Base-by-base conservation (phyloP, 2,329 filamentous ascomycete species). In the Westerdykella sp. region DNA sequence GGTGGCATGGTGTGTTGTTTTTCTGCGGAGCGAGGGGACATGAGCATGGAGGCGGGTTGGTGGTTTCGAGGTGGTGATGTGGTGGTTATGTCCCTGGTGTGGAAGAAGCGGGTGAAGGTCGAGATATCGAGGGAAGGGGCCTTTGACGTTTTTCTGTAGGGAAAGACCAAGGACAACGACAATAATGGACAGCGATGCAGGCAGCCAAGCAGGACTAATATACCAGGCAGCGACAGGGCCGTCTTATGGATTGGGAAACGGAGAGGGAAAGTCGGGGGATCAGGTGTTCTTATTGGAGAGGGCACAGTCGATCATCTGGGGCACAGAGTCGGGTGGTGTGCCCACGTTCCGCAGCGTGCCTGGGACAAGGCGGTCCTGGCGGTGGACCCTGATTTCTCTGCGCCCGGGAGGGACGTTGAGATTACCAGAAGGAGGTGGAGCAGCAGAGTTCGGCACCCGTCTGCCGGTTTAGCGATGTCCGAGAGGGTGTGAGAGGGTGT, bases 11-110 rank as follows among this genome's bases (percentile, higher is more conserved):
- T 34, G 15, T 21, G 34, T 35, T 31, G 38, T 50, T 58, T 57
- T 45, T 60, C 55, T 18, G 18, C 6, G 21, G 55, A 36, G 18
- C 58, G 56, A 42, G 54, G 44, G 13, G 56, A 56, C 62, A 63
- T 64, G 47, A 50, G 50, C 28, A 37, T 51, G 44, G 47, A 32
- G 39, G 32, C 51, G 47, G 22, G 50, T 46, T 40, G 43, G 45
- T 38, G 45, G 47, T 37, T 41, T 48, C 44, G 46, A 56, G 46
- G 41, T 51, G 31, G 53, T 50, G 43, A 21, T 21, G 18, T 21
- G 6, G n/a, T n/a, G 46, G 46, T 53, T 50, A 15, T 12, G 7
- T 5, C 6, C 13, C 6, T 34, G 32, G 9, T 35, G 32, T 14
- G 32, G 32, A 35, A 11, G 16, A 18, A 15, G 10, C 7, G 32